Conservation (phyloP, 768 basidiomycete genomes). For the Pleurotus citrinopileatus region DNA sequence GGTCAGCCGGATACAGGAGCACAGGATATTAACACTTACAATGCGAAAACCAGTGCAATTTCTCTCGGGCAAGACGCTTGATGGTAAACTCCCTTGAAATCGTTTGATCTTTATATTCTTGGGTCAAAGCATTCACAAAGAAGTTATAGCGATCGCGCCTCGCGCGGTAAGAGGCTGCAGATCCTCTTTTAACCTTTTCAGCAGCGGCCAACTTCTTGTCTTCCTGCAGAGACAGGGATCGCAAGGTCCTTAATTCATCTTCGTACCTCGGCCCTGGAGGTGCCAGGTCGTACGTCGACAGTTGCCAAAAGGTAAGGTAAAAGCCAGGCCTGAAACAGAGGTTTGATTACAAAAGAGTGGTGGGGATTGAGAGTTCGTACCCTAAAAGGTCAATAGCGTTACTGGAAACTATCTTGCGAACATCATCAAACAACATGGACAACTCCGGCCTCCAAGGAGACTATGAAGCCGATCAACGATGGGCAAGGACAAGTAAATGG, state of each 20-base stretch:
- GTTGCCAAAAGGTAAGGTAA: slow-evolving; percentile 96
- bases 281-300: slow-evolving; percentile 85
- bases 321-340: slow-evolving; percentile 70
- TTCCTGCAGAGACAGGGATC: slow-evolving; percentile 64
- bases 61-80: slow-evolving; percentile 75
- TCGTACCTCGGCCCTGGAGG: slow-evolving; percentile 79
- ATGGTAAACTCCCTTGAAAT: slow-evolving; percentile 69
- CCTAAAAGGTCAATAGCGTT: slow-evolving; percentile 66
- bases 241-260: slow-evolving; percentile 64
- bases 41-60: slow-evolving; percentile 79
- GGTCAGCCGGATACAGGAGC: slow-evolving; percentile 2
- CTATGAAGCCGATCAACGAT: slow-evolving; percentile 29
- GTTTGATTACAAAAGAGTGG: slow-evolving; percentile 5
- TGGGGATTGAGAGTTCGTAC: slow-evolving; percentile 44
- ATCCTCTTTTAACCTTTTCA: slow-evolving; percentile 56
- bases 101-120: slow-evolving; percentile 77
- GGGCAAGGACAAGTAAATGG: neutral
- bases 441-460: slow-evolving; percentile 82
- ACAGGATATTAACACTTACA: slow-evolving; percentile 28
- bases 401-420: slow-evolving; percentile 68
- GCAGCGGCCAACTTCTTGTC: slow-evolving; percentile 55
- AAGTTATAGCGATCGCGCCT: slow-evolving; percentile 64
- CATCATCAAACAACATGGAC: slow-evolving; percentile 68
- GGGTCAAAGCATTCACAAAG: slow-evolving; percentile 55
- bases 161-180: slow-evolving; percentile 54